Base-by-base conservation (phyloP, 2,329 filamentous ascomycete genomes). In the Teratosphaeria destructans region DNA sequence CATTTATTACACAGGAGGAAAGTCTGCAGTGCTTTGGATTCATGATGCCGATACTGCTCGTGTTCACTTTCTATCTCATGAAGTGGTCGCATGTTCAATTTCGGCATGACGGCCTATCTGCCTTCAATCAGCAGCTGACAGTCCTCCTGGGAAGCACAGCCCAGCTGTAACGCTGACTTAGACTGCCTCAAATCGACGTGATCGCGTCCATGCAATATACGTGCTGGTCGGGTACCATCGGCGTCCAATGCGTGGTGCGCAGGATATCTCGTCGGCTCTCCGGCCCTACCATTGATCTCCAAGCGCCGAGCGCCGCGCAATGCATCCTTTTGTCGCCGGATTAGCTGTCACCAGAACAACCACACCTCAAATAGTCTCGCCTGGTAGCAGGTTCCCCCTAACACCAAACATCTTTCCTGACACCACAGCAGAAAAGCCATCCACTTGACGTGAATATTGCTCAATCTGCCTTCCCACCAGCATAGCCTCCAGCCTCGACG, bases 371-470 rank as follows among this genome's bases (percentile, higher is more conserved):
- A 61, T 66, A 26, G 58, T 59, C 68, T 83, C 83, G 59, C 80
- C 80, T 19, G 84, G 84, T 64, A 86, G 70, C 61, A 87, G 72
- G 70, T 85, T 86, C 64, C 83, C 84, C 75, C 92, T 87, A 62
- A 96, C 90, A 47, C 92, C 92, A 75, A 99, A 99, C 93, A 99
- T 96, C 85, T 99, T 99, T 66, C 90, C 86, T 64, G 85, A 95
- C 67, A 95, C 88, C 65, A 86, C 87, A 59, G 94, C 91, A 55
- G 93, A 93, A 76, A 97, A 97, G 47, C 90, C 90, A 76, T 99
- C 94, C 60, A 97, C 89, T 80, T 97, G 94, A 79, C 91, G 88
- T 72, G 92, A 90, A 79, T 97, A 99, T 79, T 97, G 93, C 79
- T 97, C 92, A 59, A 96, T 91, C 79, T 99, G 94, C 77, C 91